A percentile compares a stretch with the other conserved stretches of the same genome.
These are phyloP conservation scores for Paecilomyces sp. DNA, from an alignment of 2,329 filamentous ascomycete species.

Conservation along the genomic window DNA sequence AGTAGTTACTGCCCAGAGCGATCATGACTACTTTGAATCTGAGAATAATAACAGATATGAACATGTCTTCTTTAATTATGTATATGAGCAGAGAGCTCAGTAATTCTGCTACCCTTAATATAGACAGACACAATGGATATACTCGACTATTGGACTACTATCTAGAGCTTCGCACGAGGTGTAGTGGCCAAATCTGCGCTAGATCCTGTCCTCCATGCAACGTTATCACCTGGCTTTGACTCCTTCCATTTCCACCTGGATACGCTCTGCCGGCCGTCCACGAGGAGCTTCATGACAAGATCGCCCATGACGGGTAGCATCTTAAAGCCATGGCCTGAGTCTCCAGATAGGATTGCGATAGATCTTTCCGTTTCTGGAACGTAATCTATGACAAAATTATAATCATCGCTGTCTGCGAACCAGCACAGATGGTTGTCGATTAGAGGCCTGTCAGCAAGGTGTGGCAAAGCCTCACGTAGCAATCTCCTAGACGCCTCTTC, in stretches of 20 bases:
- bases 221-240: not conserved
- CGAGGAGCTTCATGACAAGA: not conserved
- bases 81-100: too few species aligned
- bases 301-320: constrained; percentile 55
- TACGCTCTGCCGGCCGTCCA: not conserved
- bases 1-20: too few species aligned
- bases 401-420: constrained; percentile 56
- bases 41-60: too few species aligned
- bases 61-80: too few species aligned
- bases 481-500: constrained; percentile 47
- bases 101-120: too few species aligned
- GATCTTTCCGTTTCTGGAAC: constrained; percentile 43
- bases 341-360: constrained; percentile 48
- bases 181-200: not conserved
- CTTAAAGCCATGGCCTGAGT: constrained; percentile 58
- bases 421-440: constrained; percentile 54
- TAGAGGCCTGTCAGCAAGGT: constrained; percentile 49
- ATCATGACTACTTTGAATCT: too few species aligned
- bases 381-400: constrained; percentile 55
- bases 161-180: not conserved
- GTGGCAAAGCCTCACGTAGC: constrained; percentile 46
- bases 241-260: not conserved
- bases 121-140: not conserved
- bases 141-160: not conserved
- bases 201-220: not conserved